Percentiles rank a stretch among this genome's conserved stretches.
phyloP scores from a whole-genome alignment of 176 grass and related monocot species.

The Oryza glaberrima region DNA sequence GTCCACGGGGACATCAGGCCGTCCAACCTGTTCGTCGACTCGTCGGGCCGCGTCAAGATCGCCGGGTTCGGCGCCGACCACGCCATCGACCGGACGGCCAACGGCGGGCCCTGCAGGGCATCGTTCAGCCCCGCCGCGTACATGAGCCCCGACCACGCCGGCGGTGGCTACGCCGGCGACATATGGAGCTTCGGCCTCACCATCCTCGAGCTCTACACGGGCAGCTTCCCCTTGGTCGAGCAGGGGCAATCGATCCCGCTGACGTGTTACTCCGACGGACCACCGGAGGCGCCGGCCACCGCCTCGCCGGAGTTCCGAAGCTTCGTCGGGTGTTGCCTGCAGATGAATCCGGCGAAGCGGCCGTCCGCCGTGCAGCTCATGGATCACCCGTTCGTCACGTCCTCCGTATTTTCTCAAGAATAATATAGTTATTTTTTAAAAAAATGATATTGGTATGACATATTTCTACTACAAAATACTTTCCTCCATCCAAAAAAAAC shows the following conservation, averaged over 20 bases:
- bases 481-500: no score
- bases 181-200: slow-evolving; percentile 98
- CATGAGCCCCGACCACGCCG: slow-evolving; percentile 85
- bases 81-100: slow-evolving; percentile 85
- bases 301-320: slow-evolving; percentile 63
- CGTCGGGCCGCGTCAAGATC: slow-evolving; percentile 74
- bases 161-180: slow-evolving; percentile 71
- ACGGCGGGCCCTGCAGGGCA: slow-evolving; percentile 78
- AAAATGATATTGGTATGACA: no score
- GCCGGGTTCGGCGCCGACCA: slow-evolving; percentile 75
- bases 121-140: slow-evolving; percentile 79
- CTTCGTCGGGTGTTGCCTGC: slow-evolving; percentile 80
- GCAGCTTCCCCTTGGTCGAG: slow-evolving; percentile 70
- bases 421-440: no score
- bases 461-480: no score
- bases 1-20: slow-evolving; percentile 98
- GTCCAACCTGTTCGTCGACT: slow-evolving; percentile 88
- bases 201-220: slow-evolving; percentile 94
- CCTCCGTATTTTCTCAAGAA: no score
- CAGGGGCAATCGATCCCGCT: slow-evolving; percentile 69
- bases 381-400: slow-evolving; percentile 73
- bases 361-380: slow-evolving; percentile 61
- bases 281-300: slow-evolving; percentile 46
- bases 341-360: slow-evolving; percentile 70
- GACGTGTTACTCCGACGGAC: slow-evolving; percentile 58